Evolutionary conservation across 2,329 filamentous ascomycete genomes (phyloP).

Genomic region (Fusarium sp.): DNA sequence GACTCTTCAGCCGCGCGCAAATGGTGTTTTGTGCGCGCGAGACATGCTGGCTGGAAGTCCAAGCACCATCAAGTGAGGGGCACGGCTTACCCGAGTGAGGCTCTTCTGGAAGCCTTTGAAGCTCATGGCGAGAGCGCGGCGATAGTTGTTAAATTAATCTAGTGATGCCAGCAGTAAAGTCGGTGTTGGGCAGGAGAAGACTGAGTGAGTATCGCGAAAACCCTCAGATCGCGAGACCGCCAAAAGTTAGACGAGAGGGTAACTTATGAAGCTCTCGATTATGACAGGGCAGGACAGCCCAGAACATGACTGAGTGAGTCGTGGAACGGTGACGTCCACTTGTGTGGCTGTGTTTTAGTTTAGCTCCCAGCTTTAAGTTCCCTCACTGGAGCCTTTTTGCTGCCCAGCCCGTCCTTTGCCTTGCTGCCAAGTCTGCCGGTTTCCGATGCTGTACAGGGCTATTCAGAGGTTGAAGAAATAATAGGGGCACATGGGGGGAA

Average conservation of each 20-base stretch:
- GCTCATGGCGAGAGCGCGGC: constrained; percentile 72
- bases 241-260: constrained; percentile 38
- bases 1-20: neutral
- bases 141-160: neutral
- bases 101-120: constrained; percentile 96
- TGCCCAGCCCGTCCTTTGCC: constrained; percentile 22
- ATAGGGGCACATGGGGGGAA: neutral
- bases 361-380: constrained; percentile 3
- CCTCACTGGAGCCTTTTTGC: constrained; percentile 18
- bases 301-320: constrained; percentile 24
- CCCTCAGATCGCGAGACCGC: constrained; percentile 40
- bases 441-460: constrained; percentile 32
- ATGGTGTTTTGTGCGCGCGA: constrained; percentile 23
- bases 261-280: constrained; percentile 37
- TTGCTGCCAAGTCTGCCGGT: constrained; percentile 22
- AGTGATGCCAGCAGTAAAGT: neutral
- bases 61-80: constrained; percentile 43
- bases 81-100: constrained; percentile 75
- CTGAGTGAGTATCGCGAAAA: constrained; percentile 23
- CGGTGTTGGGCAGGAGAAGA: constrained; percentile 8
- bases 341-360: constrained; percentile 39
- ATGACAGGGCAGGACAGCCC: constrained; percentile 19
- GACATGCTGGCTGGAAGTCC: constrained; percentile 15
- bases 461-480: constrained; percentile 13
- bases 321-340: constrained; percentile 46